Base-by-base conservation (phyloP, 1,284 basidiomycete genomes). In the Grifola frondosa region DNA sequence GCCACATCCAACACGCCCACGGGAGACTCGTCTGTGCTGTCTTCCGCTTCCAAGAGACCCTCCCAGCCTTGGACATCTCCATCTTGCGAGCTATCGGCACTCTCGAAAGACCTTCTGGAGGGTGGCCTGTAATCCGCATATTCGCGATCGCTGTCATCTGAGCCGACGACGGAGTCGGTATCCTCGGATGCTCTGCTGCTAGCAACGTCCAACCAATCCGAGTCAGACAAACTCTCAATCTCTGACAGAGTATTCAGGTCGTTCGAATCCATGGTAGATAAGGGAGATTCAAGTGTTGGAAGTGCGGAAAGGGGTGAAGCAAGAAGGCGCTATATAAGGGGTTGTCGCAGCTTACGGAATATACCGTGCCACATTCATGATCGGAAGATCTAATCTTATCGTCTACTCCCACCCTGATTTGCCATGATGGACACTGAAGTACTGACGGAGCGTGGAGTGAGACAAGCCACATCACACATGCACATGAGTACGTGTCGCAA, bases 171-270 rank as follows among this genome's bases (percentile, higher is more conserved):
- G 37, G 83, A 86, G 57, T 84, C 81, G 62, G 76, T 78, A 63
- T 80, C 75, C 55, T 82, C 83, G 29, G 81, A 84, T 43, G 78
- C 78, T 48, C 74, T 73, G 65, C 74, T 78, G 56, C 78, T 82
- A 29, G 80, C 67, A 48, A 88, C 74, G 56, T 88, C 85, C 56
- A 86, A 80, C 85, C 85, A 88, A 65, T 88, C 84, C 25, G 83
- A 86, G 67, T 88, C 86, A 28, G 85, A 88, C 50, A 78, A 63
- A 50, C 65, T 76, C 60, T 84, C 84, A 50, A 73, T 59, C 59
- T 87, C 85, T 54, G 80, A 78, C 58, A 75, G 67, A 46, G 58
- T 58, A 39, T 47, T 56, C 35, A 55, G 55, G 49, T 66, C 55
- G 49, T 49, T 39, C 29, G 57, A 37, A 54, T 63, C 60, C 61